A percentile compares a stretch with the other conserved stretches of the same genome.
phyloP scores from a whole-genome alignment of 2,329 filamentous ascomycete genomes.

The Aspergillus eucalypticola region DNA sequence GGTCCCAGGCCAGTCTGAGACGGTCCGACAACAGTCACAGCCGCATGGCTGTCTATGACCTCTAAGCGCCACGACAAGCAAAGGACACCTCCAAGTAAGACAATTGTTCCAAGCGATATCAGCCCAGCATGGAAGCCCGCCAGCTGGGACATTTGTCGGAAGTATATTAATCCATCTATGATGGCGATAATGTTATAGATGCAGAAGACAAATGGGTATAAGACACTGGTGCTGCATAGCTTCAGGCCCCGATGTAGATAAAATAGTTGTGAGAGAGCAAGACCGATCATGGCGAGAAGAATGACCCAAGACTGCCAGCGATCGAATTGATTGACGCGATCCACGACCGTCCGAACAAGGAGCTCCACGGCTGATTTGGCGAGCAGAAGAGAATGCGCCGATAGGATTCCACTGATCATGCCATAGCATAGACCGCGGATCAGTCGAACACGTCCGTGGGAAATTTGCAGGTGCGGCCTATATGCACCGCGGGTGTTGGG shows the following conservation, averaged over 20 bases:
- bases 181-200: constrained; percentile 99
- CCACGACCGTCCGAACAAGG: constrained; percentile 80
- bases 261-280: constrained; percentile 89
- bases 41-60: constrained; percentile 52
- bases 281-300: constrained; percentile 72
- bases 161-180: constrained; percentile 94
- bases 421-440: constrained; percentile 84
- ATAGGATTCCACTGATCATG: constrained; percentile 86
- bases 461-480: constrained; percentile 36
- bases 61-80: constrained; percentile 92
- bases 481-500: constrained; percentile 47
- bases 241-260: constrained; percentile 93
- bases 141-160: constrained; percentile 81
- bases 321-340: constrained; percentile 88
- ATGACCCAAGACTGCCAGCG: constrained; percentile 95
- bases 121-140: constrained; percentile 67
- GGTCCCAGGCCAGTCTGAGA: constrained; percentile 71
- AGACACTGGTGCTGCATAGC: constrained; percentile 88
- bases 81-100: constrained; percentile 83
- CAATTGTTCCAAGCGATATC: constrained; percentile 81
- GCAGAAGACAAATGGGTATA: constrained; percentile 97
- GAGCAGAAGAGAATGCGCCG: constrained; percentile 87
- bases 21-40: constrained; percentile 51
- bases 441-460: constrained; percentile 68
- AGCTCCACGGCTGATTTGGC: constrained; percentile 97